Evolutionary conservation across 441 rosid genomes (phyloP), one percentile per base, ranked within the genome.

Genomic region (Adansonia grandidieri): DNA sequence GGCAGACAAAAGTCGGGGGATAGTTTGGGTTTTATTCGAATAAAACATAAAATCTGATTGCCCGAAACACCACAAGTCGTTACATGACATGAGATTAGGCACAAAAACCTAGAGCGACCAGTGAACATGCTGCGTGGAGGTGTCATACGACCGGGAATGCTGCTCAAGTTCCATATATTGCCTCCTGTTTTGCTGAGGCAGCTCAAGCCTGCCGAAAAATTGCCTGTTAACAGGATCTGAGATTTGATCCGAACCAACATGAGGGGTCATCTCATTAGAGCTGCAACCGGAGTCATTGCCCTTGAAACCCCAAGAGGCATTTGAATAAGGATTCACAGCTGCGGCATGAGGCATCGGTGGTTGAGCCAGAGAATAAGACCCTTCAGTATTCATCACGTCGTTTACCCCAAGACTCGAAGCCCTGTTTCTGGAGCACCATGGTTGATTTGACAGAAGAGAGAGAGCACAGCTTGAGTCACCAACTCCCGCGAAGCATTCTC

Each of bases 361-460:
- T 72, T 86, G 93, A 83, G 84, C 87, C 76, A 84, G 58, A 56
- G 93, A 81, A 60, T 91, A 81, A 53, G 80, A 82, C 69, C 78
- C 85, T 61, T 85, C 87, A 17, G 82, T 63, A 77, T 82, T 80
- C 81, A 88, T 65, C 73, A 84, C 77, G 86, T 82, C 76, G 54
- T 77, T 83, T 58, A 78, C 66, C 57, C 71, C 80, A 48, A 83
- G 84, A 80, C 85, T 84, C 6, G 87, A 77, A 69, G 82, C 72
- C 75, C 82, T 89, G 81, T 83, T 80, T 61, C 78, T 77, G 28
- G 90, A 82, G 84, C 84, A 85, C 93, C 91, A 87, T 77, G 87
- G 87, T 87, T 89, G 89, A 82, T 90, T 94, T 96, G 99, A 96
- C 99, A 96, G 99, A 93, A 93, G 98, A 96, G 99, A 96, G 99